Conservation (phyloP, 2,329 filamentous ascomycete genomes). For the Ascochyta viciae-villosae region DNA sequence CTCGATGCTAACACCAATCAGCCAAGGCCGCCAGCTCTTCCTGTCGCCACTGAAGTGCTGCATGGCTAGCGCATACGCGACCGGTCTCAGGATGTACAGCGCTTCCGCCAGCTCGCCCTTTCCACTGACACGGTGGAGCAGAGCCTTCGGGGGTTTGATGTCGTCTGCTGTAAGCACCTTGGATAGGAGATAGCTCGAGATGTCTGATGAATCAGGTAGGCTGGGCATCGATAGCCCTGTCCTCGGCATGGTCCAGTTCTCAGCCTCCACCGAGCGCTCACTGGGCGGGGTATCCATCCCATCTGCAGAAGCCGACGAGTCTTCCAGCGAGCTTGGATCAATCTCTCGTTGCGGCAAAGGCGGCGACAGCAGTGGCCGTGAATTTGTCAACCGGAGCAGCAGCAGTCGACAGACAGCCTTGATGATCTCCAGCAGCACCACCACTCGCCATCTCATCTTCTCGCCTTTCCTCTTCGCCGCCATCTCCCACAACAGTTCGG, state of each 20-base stretch:
- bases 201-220: constrained; percentile 80
- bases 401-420: constrained; percentile 86
- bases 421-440: constrained; percentile 82
- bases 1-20: constrained; percentile 84
- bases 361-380: constrained; percentile 81
- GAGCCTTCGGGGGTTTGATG: constrained; percentile 86
- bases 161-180: constrained; percentile 95
- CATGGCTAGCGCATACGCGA: constrained; percentile 85
- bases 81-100: constrained; percentile 88
- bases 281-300: constrained; percentile 57
- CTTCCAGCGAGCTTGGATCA: constrained; percentile 68
- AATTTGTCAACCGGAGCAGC: constrained; percentile 81
- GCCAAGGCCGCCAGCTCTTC: constrained; percentile 89
- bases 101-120: constrained; percentile 85
- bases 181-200: constrained; percentile 84
- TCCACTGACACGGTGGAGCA: constrained; percentile 78
- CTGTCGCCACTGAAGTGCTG: constrained; percentile 74
- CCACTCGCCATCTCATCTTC: constrained; percentile 81
- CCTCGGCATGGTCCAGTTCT: constrained; percentile 87
- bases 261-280: constrained; percentile 51
- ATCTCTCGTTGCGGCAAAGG: constrained; percentile 85
- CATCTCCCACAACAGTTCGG: constrained; percentile 98
- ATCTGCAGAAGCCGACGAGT: constrained; percentile 53
- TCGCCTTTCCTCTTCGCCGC: constrained; percentile 85
- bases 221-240: constrained; percentile 86